These are phyloP conservation scores for Lactarius vividus DNA, from an alignment of 768 basidiomycete species.

Conservation along the genomic window DNA sequence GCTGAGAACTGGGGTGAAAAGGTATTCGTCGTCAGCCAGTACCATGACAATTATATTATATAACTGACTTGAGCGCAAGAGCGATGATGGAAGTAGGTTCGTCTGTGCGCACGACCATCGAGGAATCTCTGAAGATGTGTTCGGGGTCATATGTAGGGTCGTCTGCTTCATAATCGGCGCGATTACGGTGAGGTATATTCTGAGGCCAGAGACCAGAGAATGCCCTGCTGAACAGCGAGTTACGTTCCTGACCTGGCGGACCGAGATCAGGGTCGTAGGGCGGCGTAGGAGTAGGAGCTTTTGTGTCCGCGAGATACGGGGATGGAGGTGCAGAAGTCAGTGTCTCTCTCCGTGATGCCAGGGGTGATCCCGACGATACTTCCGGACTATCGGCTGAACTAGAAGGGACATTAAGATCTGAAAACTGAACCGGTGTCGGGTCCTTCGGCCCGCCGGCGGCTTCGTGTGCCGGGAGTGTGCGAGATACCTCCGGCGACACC, in stretches of 20 bases:
- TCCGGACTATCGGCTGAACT: constrained; percentile 13
- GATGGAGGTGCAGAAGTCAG: constrained; percentile 52
- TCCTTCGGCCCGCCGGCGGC: constrained; percentile 9
- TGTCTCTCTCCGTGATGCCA: constrained; percentile 26
- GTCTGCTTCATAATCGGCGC: constrained; percentile 58
- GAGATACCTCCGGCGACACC: constrained; percentile 30
- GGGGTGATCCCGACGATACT: neutral
- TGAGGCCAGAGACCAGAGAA: constrained; percentile 80
- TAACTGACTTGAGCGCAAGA: constrained; percentile 77
- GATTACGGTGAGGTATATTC: constrained; percentile 47
- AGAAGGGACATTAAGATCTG: constrained; percentile 2
- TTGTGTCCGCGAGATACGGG: constrained; percentile 37
- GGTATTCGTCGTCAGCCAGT: constrained; percentile 1
- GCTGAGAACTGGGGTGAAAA: constrained; percentile 56
- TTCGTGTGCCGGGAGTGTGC: constrained; percentile 9
- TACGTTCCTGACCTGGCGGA: constrained; percentile 54
- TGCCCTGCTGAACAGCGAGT: constrained; percentile 80
- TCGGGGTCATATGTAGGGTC: constrained; percentile 78
- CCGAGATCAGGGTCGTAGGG: constrained; percentile 52
- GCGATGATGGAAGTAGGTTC: constrained; percentile 99
- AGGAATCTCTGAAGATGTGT: constrained; percentile 91
- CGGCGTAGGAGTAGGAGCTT: constrained; percentile 21
- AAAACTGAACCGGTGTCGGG: neutral
- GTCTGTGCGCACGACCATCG: constrained; percentile 92
- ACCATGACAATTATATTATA: neutral